phyloP scores from a whole-genome alignment of 345 rosid species.

The Arabis hirsuta region DNA sequence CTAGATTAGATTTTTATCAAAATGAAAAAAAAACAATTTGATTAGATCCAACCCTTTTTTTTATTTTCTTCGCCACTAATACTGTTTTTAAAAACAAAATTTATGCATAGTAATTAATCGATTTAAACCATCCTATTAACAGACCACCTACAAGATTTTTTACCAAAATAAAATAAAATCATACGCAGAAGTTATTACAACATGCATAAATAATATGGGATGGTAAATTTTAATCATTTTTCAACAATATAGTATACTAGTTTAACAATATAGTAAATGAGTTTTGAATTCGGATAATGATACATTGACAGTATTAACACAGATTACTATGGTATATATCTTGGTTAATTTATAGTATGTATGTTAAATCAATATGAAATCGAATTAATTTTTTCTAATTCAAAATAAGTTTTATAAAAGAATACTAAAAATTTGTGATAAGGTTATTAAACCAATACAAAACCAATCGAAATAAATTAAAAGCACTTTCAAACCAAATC shows the following conservation, averaged over 20 bases:
- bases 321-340: too few species aligned
- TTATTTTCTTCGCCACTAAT: constrained; percentile 14
- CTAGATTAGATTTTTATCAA: too few species aligned
- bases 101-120: constrained; percentile 1
- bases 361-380: background rate
- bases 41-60: constrained; percentile 12
- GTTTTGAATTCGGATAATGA: too few species aligned
- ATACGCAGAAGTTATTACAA: constrained; percentile 20
- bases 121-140: constrained; percentile 28
- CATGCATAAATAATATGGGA: constrained; percentile 11
- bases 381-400: background rate
- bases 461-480: too few species aligned
- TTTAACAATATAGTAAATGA: too few species aligned
- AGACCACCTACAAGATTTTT: constrained; percentile 39
- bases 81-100: background rate
- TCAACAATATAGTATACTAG: too few species aligned
- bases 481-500: too few species aligned
- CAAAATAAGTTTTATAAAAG: too few species aligned
- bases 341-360: too few species aligned
- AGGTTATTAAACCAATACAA: too few species aligned
- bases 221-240: background rate
- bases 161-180: constrained; percentile 32
- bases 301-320: too few species aligned
- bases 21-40: background rate
- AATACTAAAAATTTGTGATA: too few species aligned